Evolutionary conservation across 2,329 filamentous ascomycete genomes (phyloP), one percentile per base, ranked within the genome.

Genomic region (Biscogniauxia marginata): DNA sequence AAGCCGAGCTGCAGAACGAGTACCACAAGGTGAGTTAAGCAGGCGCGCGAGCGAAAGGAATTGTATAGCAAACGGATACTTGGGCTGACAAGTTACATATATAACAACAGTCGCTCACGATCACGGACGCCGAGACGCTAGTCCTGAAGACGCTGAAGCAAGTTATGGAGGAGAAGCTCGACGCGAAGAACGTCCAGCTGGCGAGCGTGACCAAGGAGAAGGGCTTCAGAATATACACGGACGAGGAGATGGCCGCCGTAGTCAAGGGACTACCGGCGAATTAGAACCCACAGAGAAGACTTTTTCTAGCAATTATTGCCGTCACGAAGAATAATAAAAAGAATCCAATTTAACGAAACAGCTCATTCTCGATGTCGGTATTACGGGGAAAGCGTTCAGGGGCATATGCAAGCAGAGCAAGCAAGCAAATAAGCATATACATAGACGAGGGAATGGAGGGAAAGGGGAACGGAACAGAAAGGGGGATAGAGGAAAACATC

Each of bases 121-220:
- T 99, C 61, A 80, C 84, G 55, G 95, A 99, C 72, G 95, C 95
- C 56, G 95, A 99, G 79, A 95, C 93, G 3, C 79, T 99, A 64
- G 93, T 96, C 51, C 81, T 99, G 70, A 98, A 98, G 85, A 99
- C 95, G 39, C 77, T 99, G 74, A 99, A 98, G 84, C 95, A 99
- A 79, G 95, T 99, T 66, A 99, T 99, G 95, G 95, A 99, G 79
- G 95, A 99, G 86, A 99, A 99, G 81, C 83, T 99, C 59, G 95
- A 99, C 74, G 85, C 92, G 63, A 99, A 99, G 85, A 99, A 99
- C 72, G 95, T 99, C 64, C 95, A 99, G 80, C 77, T 99, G 66
- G 95, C 95, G 53, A 98, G 93, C 72, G 95, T 99, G 56, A 99
- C 95, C 61, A 96, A 93, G 82, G 93, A 97, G 65, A 93, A 90